phyloP scores from a whole-genome alignment of 345 rosid genomes.

The Dovyalis caffra region DNA sequence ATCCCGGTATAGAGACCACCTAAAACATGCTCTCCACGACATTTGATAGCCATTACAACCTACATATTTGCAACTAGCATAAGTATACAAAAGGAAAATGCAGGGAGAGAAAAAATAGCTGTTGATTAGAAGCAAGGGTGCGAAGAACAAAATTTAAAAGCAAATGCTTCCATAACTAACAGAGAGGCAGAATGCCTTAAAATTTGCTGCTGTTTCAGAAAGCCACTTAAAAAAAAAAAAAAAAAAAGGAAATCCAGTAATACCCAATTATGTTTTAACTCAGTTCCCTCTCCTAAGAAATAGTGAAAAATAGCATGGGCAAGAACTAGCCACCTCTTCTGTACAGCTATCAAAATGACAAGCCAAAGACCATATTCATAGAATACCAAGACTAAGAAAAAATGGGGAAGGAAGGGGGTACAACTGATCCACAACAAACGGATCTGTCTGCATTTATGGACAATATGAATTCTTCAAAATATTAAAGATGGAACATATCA shows the following conservation, averaged over 20 bases:
- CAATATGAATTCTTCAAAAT: not conserved
- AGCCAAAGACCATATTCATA: not conserved
- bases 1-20: conserved; percentile 86
- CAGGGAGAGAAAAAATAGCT: not conserved
- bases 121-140: not conserved
- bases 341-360: not conserved
- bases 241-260: not conserved
- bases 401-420: not conserved
- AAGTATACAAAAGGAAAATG: not conserved
- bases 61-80: conserved; percentile 12
- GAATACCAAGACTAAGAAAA: not conserved
- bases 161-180: conserved; percentile 4
- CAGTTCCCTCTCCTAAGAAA: not conserved
- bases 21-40: conserved; percentile 71
- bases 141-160: not conserved
- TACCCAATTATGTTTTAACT: not conserved
- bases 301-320: not conserved
- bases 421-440: not conserved
- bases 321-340: not conserved
- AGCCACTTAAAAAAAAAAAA: too few relatives aligned
- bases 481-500: too few relatives aligned
- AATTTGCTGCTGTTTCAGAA: not conserved
- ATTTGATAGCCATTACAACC: conserved; percentile 93
- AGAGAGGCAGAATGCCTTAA: not conserved
- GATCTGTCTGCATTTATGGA: not conserved